Base-by-base conservation (phyloP, 352 stramenopile genomes). In the Pythium guiyangense region DNA sequence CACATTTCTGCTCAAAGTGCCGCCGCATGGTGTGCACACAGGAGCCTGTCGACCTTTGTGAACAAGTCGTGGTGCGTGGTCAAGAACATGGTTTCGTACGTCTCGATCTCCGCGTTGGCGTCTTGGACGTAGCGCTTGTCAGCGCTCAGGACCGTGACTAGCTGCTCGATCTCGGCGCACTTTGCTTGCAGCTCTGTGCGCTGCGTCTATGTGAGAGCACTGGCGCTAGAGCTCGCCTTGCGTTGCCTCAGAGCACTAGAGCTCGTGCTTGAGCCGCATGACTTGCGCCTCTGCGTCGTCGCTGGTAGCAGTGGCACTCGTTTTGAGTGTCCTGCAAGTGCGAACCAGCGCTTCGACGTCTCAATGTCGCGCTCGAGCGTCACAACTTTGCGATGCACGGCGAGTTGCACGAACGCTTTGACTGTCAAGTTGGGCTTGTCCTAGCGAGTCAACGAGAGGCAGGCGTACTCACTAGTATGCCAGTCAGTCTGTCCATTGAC, bases 91-190 rank as follows among this genome's bases (percentile, higher is more conserved):
- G 61, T 56, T 20, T 81, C 60, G 46, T 88, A 73, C 14, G 71
- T 68, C 51, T 90, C 77, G 12, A 88, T 57, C 15, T 84, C 70
- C 14, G 64, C 59, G 49, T 88, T 88, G 15, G 70, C 65, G 18
- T 90, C 67, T 42, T 72, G 56, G 0, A 90, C 40, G 43, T 86
- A 92, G 14, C 60, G 53, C 50, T 93, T 93, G 52, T 93, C 83
- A 0, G 70, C 70, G 15, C 42, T 66, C 45, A 93, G 42, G 6
- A 92, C 29, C 9, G 56, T 49, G 1, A 82, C 67, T 47, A 71
- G 66, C 43, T 88, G 69, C 37, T 80, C 61, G 9, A 63, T 48
- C 31, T 67, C 49, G 3, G 77, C 64, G 22, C 61, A 47, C 18
- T 62, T 57, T 2, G 48, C 54, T 25, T 60, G 31, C 9, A 79